A percentile compares a stretch with the other conserved stretches of the same genome.
Evolutionary conservation across 805 yeast species (phyloP).

Genomic region (Ogataea pini): DNA sequence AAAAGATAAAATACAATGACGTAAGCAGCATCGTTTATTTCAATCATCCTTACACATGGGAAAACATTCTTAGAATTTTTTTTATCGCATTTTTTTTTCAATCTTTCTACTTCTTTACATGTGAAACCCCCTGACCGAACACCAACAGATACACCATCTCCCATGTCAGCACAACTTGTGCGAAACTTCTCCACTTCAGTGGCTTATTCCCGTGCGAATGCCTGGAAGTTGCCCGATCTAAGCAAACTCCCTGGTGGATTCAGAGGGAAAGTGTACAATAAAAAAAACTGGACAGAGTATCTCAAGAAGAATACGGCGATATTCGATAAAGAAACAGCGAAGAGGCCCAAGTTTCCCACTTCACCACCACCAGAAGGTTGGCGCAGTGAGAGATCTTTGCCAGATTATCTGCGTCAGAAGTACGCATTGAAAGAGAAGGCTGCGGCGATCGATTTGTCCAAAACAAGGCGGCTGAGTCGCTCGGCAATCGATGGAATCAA

Average conservation of each 20-base stretch:
- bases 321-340: slow-evolving; percentile 17
- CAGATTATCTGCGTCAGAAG: slow-evolving; percentile 73
- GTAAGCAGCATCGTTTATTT: background rate
- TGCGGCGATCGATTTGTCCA: slow-evolving; percentile 62
- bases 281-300: slow-evolving; percentile 29
- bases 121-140: too few relatives aligned
- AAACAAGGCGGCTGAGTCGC: slow-evolving; percentile 64
- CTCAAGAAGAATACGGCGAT: slow-evolving; percentile 23
- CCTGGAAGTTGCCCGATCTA: slow-evolving; percentile 40
- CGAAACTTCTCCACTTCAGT: background rate
- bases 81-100: background rate
- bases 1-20: background rate
- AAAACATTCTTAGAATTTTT: background rate
- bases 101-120: background rate
- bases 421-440: slow-evolving; percentile 63
- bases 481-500: slow-evolving; percentile 68
- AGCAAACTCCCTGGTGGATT: slow-evolving; percentile 36
- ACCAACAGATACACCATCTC: background rate
- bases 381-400: slow-evolving; percentile 44
- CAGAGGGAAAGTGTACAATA: slow-evolving; percentile 36
- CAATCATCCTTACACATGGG: too few relatives aligned
- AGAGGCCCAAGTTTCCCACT: slow-evolving; percentile 14
- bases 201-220: slow-evolving; percentile 21
- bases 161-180: slow-evolving; percentile 5
- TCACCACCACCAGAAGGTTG: slow-evolving; percentile 47